Base-by-base conservation (phyloP, 108 stramenopile species). In the Skeletonema marinoi region DNA sequence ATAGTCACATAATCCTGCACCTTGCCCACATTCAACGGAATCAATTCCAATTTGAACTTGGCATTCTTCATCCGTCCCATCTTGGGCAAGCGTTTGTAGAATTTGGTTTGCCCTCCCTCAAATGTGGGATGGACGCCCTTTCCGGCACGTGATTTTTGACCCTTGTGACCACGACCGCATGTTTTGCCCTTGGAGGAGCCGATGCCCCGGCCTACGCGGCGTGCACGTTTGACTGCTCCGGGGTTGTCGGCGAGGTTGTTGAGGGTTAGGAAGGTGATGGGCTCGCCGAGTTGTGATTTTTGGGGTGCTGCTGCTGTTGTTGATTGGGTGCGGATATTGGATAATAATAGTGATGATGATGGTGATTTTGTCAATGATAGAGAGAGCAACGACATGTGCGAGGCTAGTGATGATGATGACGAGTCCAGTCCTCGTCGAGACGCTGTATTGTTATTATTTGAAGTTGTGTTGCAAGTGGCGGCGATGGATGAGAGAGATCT, bases 21-120 rank as follows among this genome's bases (percentile, higher is more conserved):
- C 7, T 78, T 89, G 1, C 90, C 96, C 2, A 99, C 59, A 81
- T 93, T 95, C 56, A 99, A 25, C 6, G 88, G 72, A 32, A 91
- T 80, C 78, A 98, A 86, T 9, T 90, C 82, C 31, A 85, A 67
- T 61, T 88, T 89, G 75, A 92, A 88, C 16, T 83, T 81, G 64
- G 85, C 84, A 75, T 98, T 98, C 61, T 90, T 98, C 85, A 99
- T 98, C 36, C 67, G 61, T 32, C 98, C 99, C 3, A 94, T 89
- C 85, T 99, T 99, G 66, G 99, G 99, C 31, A 98, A 41, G 12
- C 89, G 83, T 66, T 96, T 92, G 88, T 93, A 92, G 35, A 99
- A 84, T 56, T 96, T 97, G 33, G 99, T 99, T 79, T 99, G 99
- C 2, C 99, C 99, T 61, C 99, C 99, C 83, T 99, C 99, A 74